A percentile compares a stretch with the other conserved stretches of the same genome.
phyloP scores from a whole-genome alignment of 1,284 basidiomycete species.

The Sanguinoderma infundibulare region DNA sequence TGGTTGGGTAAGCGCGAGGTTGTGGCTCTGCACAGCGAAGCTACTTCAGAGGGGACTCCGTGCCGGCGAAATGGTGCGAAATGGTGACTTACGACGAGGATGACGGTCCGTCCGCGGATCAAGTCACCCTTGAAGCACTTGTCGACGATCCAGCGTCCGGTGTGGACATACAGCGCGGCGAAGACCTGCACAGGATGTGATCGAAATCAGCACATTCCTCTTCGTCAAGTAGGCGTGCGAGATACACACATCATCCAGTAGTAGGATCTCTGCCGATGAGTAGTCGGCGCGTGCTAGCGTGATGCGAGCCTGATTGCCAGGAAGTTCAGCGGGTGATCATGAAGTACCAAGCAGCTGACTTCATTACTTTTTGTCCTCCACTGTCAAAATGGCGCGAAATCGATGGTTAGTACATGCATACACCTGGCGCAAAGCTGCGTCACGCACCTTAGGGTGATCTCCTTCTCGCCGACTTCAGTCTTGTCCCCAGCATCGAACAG shows the following conservation, averaged over 20 bases:
- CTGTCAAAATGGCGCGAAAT: not conserved
- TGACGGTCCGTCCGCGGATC: slow-evolving; percentile 68
- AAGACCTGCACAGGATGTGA: slow-evolving; percentile 37
- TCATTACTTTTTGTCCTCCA: slow-evolving; percentile 65
- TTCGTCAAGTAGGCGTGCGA: no score
- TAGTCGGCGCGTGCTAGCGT: slow-evolving; percentile 78
- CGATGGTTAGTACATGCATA: not conserved
- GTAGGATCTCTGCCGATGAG: slow-evolving; percentile 63
- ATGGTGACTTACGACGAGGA: slow-evolving; percentile 66
- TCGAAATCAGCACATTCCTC: not conserved
- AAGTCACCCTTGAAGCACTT: slow-evolving; percentile 75
- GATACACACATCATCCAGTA: slow-evolving; percentile 63
- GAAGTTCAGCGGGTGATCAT: not conserved
- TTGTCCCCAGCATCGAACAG: slow-evolving; percentile 75
- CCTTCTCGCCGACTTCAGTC: slow-evolving; percentile 73
- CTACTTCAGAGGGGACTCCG: no score
- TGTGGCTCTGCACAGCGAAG: slow-evolving; percentile 29
- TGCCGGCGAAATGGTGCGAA: not conserved
- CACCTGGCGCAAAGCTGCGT: slow-evolving; percentile 36
- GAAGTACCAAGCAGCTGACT: not conserved
- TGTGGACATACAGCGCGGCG: slow-evolving; percentile 64
- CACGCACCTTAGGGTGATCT: slow-evolving; percentile 64
- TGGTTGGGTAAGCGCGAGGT: slow-evolving; percentile 60
- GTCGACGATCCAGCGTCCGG: slow-evolving; percentile 75
- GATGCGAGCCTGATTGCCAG: slow-evolving; percentile 64